Evolutionary conservation across 495 filamentous ascomycete species (phyloP), one percentile per base, ranked within the genome.

Genomic region (Umbilicaria muhlenbergii): DNA sequence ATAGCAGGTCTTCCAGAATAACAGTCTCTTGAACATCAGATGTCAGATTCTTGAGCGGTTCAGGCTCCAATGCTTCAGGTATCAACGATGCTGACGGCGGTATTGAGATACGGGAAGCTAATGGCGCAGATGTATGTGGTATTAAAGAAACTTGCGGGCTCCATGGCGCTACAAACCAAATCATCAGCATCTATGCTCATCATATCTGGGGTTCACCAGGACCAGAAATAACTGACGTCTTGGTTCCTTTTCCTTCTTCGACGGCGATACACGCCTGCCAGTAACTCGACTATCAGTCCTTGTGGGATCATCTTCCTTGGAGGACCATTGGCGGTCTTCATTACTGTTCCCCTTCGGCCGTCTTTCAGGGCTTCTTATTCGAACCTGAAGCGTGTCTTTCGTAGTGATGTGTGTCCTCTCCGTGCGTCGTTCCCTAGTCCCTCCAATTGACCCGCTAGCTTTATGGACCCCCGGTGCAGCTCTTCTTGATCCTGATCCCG

Each of bases 1-100:
- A 95, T 32, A 95, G 59, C 16, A 98, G 62, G 52, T 98, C 91
- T 50, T 94, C 88, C 40, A 96, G 63, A 11, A 96, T 81, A 3
- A 77, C 81, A 11, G 73, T 71, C 61, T 98, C 91, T 56, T 98
- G 91, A 7, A 68, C 74, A 45, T 91, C 80, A 16, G 86, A 61
- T 2, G 82, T 73, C 46, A 95, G 62, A 39, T 81, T 71, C 43
- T 75, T 69, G 3, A 96, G 69, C 18, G 83, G 72, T 45, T 63
- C 67, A 3, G 89, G 86, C 37, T 83, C 76, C 21, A 92, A 67
- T 0, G 71, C 60, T 42, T 68, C 61, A n/a, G 91, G 92, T 24
- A 79, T 71, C 32, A 72, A 62, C 8, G 80, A 81, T 5, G 86
- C 80, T 11, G 82, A 59, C 12, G 91, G 86, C 32, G 91, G 82